Evolutionary conservation across 805 yeast species (phyloP), one percentile per base, ranked within the genome.

Genomic region (Hanseniaspora guilliermondii): DNA sequence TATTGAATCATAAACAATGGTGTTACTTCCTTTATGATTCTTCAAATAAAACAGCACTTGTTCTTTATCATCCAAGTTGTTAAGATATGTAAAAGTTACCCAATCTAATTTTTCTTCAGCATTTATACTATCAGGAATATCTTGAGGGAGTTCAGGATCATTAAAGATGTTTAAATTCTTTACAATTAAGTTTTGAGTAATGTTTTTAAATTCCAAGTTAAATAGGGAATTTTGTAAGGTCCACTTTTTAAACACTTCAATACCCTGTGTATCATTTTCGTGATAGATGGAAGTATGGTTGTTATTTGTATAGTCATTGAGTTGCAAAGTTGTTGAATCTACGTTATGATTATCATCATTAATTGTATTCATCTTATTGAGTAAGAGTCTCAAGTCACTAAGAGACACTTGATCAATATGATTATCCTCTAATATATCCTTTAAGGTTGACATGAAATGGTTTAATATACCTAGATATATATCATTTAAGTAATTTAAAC

Each of bases 211-310:
- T 19, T 52, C 47, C 4, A 52, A 17, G 17, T 52, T 52, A 17
- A 36, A 52, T 1, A 37, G 38, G 16, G 47, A 25, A 27, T 52
- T 52, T 14, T 52, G 45, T 8, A 42, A 14, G 21, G 37, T 36
- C 49, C 49, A 52, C 21, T 52, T 44, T 17, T 52, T 38, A n/a
- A 52, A 44, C 16, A 25, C 33, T 14, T 52, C 55, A n/a, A 52
- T 41, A 7, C 48, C 48, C 19, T 49, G 53, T 22, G 53, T 49
- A 17, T 41, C 41, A 24, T 33, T 33, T 36, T 49, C 42, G 11
- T 49, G 42, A 14, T 33, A 22, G 9, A 49, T 17, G 9, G 32
- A 11, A 3, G 41, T 49, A 27, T 33, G 37, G n/a, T 42, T 49
- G 19, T 40, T 49, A 16, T 49, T 49, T 12, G 53, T 49, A 17